Conservation (phyloP, 441 rosid genomes). For the Syzygium malaccense region DNA sequence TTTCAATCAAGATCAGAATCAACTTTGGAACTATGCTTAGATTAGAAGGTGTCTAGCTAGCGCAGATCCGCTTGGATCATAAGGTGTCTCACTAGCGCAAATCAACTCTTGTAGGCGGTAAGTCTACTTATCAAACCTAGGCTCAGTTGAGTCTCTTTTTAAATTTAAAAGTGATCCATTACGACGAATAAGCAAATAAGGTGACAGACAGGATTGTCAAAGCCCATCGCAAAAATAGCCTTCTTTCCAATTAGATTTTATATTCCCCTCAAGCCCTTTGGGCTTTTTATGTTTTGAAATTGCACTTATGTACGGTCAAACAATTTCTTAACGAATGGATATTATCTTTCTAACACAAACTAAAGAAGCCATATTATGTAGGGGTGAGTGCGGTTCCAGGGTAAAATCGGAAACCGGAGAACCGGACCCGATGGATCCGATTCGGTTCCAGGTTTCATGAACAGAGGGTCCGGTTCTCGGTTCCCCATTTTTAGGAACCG, state of each 20-base stretch:
- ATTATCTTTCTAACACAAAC: background rate
- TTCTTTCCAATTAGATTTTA: background rate
- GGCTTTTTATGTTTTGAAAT: background rate
- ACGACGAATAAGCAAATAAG: background rate
- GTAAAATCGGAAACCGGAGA: too few relatives aligned
- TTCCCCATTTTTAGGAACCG: too few relatives aligned
- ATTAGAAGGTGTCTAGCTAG: background rate
- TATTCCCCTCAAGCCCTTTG: background rate
- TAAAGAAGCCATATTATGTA: too few relatives aligned
- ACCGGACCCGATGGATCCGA: too few relatives aligned
- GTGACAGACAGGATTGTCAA: fast-evolving
- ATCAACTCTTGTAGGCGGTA: background rate
- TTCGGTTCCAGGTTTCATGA: too few relatives aligned
- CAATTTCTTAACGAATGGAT: background rate
- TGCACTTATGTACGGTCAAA: background rate
- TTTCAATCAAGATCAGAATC: background rate
- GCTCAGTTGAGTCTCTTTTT: background rate
- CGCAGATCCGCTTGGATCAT: background rate
- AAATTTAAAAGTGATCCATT: background rate
- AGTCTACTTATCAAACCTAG: background rate
- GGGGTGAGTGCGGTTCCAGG: too few relatives aligned
- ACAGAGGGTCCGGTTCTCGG: too few relatives aligned
- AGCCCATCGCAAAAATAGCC: background rate
- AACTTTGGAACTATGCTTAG: background rate
- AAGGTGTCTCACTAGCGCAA: too few relatives aligned